Conservation (phyloP, 2,329 filamentous ascomycete genomes). For the Hortaea sp. region DNA sequence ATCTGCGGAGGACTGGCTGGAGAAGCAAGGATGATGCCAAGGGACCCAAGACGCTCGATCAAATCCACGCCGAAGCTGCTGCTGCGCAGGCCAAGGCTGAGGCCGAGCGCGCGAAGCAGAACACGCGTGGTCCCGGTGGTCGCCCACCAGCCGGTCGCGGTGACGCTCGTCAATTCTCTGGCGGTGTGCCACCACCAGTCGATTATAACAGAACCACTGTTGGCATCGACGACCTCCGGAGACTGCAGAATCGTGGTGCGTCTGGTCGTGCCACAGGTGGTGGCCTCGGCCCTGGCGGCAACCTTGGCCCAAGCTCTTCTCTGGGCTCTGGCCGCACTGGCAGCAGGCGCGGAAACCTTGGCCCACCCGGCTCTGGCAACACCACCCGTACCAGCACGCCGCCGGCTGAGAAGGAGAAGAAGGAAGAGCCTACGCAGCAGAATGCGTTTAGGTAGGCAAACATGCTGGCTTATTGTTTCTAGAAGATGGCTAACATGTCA, state of each 20-base stretch:
- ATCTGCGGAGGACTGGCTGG: conserved; percentile 72
- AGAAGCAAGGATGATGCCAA: conserved; percentile 88
- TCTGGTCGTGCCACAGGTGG: conserved; percentile 50
- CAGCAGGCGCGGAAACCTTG: conserved; percentile 48
- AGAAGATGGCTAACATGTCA: conserved; percentile 16
- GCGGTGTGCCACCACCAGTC: conserved; percentile 52
- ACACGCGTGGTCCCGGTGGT: conserved; percentile 55
- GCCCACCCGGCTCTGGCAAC: conserved; percentile 51
- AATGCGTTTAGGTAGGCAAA: conserved; percentile 85
- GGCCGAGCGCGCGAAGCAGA: conserved; percentile 41
- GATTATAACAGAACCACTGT: conserved; percentile 70
- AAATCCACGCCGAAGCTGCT: conserved; percentile 75
- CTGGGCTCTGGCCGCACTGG: conserved; percentile 70
- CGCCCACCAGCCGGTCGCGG: conserved; percentile 69
- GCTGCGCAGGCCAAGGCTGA: conserved; percentile 77
- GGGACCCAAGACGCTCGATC: conserved; percentile 90
- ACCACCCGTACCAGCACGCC: conserved; percentile 88
- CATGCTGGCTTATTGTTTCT: background rate
- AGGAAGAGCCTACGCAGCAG: conserved; percentile 54
- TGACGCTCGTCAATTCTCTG: conserved; percentile 74
- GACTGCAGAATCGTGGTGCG: conserved; percentile 59
- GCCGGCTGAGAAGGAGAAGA: conserved; percentile 52
- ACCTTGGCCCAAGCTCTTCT: conserved; percentile 61
- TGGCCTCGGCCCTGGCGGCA: conserved; percentile 40
- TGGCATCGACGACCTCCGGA: conserved; percentile 81